Percentiles rank a stretch among this genome's conserved stretches.
Conservation (phyloP, 1,284 basidiomycete species). For the Pseudozyma pruni region DNA sequence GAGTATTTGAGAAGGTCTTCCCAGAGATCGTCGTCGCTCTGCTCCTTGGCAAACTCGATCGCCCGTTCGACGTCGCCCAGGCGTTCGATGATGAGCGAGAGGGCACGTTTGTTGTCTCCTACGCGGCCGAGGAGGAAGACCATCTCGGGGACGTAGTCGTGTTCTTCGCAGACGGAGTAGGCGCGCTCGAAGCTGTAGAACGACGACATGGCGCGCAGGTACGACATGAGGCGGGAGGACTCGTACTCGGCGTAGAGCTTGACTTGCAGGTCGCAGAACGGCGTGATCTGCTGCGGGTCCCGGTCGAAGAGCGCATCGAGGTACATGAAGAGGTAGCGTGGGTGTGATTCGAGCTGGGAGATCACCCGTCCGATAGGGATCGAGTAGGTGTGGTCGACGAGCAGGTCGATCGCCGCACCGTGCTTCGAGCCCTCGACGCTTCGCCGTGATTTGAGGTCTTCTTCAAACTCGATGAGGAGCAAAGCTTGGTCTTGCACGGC, state of each 20-base stretch:
- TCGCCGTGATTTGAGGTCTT: constrained; percentile 76
- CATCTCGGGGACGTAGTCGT: constrained; percentile 93
- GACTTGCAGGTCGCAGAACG: constrained; percentile 86
- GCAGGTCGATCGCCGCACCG: constrained; percentile 80
- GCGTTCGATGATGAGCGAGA: constrained; percentile 94
- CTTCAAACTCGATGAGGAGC: constrained; percentile 91
- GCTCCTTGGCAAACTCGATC: constrained; percentile 98
- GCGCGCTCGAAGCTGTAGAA: constrained; percentile 94
- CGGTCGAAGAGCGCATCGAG: constrained; percentile 88
- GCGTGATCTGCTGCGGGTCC: constrained; percentile 82
- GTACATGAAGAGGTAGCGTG: constrained; percentile 89
- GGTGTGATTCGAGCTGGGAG: constrained; percentile 80
- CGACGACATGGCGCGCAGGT: constrained; percentile 84
- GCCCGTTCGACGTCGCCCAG: constrained; percentile 91
- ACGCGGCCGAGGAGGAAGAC: constrained; percentile 96
- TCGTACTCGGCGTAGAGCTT: constrained; percentile 92
- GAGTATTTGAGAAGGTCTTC: constrained; percentile 94
- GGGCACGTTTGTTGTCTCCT: constrained; percentile 94
- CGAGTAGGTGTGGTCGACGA: constrained; percentile 94
- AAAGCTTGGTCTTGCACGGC: constrained; percentile 93
- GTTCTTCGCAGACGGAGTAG: constrained; percentile 84
- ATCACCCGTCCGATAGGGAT: constrained; percentile 93
- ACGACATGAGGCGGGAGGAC: constrained; percentile 82
- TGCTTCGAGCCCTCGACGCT: constrained; percentile 59
- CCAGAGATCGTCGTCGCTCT: constrained; percentile 97